A percentile compares a stretch with the other conserved stretches of the same genome.
Conservation (phyloP, 352 stramenopile genomes). For the Pythium angustatum region DNA sequence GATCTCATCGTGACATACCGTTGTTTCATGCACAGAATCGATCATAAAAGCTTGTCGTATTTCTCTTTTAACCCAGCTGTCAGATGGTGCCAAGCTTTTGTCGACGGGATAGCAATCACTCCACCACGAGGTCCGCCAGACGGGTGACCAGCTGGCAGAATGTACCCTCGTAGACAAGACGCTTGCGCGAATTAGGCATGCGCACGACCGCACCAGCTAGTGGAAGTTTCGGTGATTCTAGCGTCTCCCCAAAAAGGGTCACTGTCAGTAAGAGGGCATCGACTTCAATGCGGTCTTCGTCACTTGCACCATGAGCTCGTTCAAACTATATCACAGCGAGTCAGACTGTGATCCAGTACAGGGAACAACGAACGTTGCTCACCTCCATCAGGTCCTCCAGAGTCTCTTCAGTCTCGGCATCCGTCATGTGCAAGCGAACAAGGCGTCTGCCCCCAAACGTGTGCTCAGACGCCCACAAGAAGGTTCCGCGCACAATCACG, state of each 20-base stretch:
- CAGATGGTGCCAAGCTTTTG: not conserved
- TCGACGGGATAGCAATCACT: constrained; percentile 2
- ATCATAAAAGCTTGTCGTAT: not conserved
- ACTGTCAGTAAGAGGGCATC: constrained; percentile 8
- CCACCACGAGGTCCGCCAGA: constrained; percentile 1
- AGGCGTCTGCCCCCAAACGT: not conserved
- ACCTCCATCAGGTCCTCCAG: constrained; percentile 2
- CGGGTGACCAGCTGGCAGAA: constrained; percentile 14
- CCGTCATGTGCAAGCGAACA: constrained; percentile 1
- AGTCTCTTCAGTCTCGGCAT: constrained; percentile 8
- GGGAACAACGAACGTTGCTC: not conserved
- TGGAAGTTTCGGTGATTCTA: constrained; percentile 4
- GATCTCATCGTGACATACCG: not conserved
- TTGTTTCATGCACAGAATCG: no score
- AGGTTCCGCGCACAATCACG: not conserved
- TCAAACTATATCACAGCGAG: constrained; percentile 4
- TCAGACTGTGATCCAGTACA: not conserved
- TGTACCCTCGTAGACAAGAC: constrained; percentile 9
- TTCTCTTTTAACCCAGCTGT: not conserved
- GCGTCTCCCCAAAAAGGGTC: constrained; percentile 4
- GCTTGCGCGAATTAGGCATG: constrained; percentile 12
- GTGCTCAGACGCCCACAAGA: constrained; percentile 1
- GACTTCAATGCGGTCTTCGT: not conserved
- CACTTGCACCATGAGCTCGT: constrained; percentile 2
- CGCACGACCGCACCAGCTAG: not conserved